These are phyloP conservation scores for Coemansia sp. DNA, from an alignment of 192 early-diverging fungal genomes.

Conservation along the genomic window DNA sequence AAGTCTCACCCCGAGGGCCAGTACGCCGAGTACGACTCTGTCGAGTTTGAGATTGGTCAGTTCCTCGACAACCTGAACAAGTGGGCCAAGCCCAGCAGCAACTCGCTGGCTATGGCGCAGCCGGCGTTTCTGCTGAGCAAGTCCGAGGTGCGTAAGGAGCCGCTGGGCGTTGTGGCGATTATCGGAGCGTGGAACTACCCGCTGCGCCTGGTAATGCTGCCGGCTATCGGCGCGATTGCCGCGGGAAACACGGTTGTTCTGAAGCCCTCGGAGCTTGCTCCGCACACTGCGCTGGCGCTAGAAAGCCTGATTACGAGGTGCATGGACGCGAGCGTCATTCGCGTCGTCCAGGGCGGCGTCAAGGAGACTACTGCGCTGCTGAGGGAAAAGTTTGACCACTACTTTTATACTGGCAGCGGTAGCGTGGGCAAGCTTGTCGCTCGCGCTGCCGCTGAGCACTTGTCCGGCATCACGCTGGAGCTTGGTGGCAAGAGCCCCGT, in stretches of 20 bases:
- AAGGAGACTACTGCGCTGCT: constrained; percentile 76
- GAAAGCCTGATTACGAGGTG: constrained; percentile 71
- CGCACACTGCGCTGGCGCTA: constrained; percentile 66
- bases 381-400: constrained; percentile 83
- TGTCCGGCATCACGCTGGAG: constrained; percentile 90
- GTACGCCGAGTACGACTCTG: constrained; percentile 58
- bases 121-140: constrained; percentile 55
- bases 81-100: constrained; percentile 57
- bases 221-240: constrained; percentile 83
- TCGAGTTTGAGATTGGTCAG: constrained; percentile 60
- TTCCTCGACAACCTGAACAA: constrained; percentile 64
- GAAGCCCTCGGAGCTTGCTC: constrained; percentile 86
- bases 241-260: constrained; percentile 85
- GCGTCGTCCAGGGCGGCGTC: constrained; percentile 77
- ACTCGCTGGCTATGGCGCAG: constrained; percentile 28
- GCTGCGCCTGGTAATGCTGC: constrained; percentile 68
- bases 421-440: constrained; percentile 82
- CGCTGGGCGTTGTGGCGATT: constrained; percentile 76
- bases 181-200: constrained; percentile 75
- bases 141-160: constrained; percentile 67
- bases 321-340: constrained; percentile 66
- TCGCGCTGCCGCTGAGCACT: constrained; percentile 79
- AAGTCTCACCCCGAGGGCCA: constrained; percentile 60
- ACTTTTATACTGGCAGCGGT: constrained; percentile 91
- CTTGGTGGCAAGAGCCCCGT: constrained; percentile 90